Evolutionary conservation across 208 protist species (phyloP), one percentile per base, ranked within the genome.

Genomic region (Trypanosoma avium): DNA sequence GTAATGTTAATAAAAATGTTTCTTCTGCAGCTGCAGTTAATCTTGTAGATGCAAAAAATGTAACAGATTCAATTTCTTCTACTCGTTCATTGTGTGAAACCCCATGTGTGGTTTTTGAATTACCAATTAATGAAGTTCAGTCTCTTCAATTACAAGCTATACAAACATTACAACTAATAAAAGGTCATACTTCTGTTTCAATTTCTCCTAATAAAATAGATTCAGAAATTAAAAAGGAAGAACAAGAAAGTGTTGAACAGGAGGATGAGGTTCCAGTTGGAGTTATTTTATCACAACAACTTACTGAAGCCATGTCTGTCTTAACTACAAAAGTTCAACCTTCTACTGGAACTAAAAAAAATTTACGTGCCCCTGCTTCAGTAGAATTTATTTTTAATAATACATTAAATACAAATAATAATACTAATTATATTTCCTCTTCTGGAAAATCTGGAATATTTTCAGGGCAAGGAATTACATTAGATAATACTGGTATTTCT

Each of bases 101-200:
- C 38, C 55, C 45, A 29, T 76, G 69, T 47, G 58, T 73, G 29
- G 50, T 63, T 53, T 64, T 79, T 67, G 67, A 78, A 22, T 50
- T 74, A 12, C 70, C 77, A 24, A 3, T 73, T 32, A 59, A 70
- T 2, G 70, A 74, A 46, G 61, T 88, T 9, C 52, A 60, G 30
- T 36, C 61, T 24, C 60, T 83, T 13, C 70, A 70, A 36, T 22
- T 27, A 13, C 40, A 80, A 1, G 70, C 69, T 6, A 17, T 22
- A 22, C 49, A 56, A 17, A 75, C 73, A 40, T 49, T 87, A 61
- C 54, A 71, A 12, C 49, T 73, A n/a, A 65, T 75, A 61, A 50
- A 67, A 65, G 45, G 19, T 36, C 36, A 52, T 36, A 26, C 56
- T 38, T 42, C 46, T 38, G 15, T 26, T n/a, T 2, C 46, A 21